Evolutionary conservation across 1,139 yeast genomes (phyloP), one percentile per base, ranked within the genome.

Genomic region (Debaryomyces coudertii): DNA sequence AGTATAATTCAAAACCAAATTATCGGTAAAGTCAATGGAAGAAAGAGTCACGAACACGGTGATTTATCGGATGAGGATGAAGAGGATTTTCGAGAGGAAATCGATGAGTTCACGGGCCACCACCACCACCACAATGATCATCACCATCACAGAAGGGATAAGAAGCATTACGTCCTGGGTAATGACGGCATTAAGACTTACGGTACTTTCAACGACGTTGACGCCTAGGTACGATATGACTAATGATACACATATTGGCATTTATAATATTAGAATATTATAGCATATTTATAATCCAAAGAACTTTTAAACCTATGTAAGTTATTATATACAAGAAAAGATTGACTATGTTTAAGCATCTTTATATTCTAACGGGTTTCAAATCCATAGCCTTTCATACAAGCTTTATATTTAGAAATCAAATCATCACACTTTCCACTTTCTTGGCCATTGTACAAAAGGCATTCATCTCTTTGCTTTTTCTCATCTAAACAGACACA

Each of bases 321-420:
- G 7, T 18, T 33, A 18, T 27, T 38, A 38, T 38, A 15, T 38
- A 38, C 41, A 38, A 29, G 41, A 28, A n/a, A 29, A 5, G 11
- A 7, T n/a, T 14, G 23, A 22, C 18, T 12, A 36, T 14, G 8
- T 35, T n/a, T 35, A 22, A 36, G 5, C 15, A 20, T 34, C 2
- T 2, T n/a, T 33, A 23, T 5, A 4, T 12, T n/a, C 18, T 28
- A 38, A 8, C 25, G 41, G 7, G 49, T 70, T 43, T 68, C 79
- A 65, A 92, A 93, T 0, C 98, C 98, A 63, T 69, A 92, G 29
- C 96, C 90, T 65, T 85, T 85, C 99, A 93, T 93, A 69, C 99
- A 93, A 33, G 63, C 61, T 68, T 89, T 90, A 76, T 92, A 93
- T 51, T 82, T 75, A 29, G 69, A 67, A 51, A 93, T 85, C 48